Conservation (phyloP, 805 yeast genomes). For the Lachancea waltii region DNA sequence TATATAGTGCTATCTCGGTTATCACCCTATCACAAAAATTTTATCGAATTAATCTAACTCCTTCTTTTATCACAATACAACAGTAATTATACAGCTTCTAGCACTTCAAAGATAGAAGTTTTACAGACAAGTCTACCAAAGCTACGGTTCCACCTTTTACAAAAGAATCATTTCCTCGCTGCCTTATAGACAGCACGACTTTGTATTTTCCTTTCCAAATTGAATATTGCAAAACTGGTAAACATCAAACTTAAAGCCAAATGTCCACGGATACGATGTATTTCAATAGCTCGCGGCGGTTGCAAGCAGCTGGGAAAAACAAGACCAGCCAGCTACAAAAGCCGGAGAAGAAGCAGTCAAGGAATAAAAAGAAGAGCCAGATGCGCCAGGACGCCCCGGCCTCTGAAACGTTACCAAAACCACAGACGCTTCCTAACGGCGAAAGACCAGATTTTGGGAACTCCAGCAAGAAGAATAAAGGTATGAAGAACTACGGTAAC, state of each 20-base stretch:
- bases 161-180: too few relatives aligned
- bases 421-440: conserved; percentile 29
- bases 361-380: conserved; percentile 12
- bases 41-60: too few relatives aligned
- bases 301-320: conserved; percentile 24
- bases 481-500: not conserved
- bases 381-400: conserved; percentile 12
- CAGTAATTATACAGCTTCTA: too few relatives aligned
- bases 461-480: conserved; percentile 8
- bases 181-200: too few relatives aligned
- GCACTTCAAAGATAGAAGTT: too few relatives aligned
- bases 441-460: conserved; percentile 31
- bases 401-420: conserved; percentile 17
- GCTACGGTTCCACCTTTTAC: too few relatives aligned
- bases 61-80: too few relatives aligned
- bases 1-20: too few relatives aligned
- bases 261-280: conserved; percentile 33
- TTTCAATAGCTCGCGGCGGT: conserved; percentile 28
- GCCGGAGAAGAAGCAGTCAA: conserved; percentile 12
- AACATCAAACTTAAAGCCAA: not conserved
- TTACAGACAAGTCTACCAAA: too few relatives aligned
- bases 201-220: conserved; percentile 5
- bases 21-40: too few relatives aligned
- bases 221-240: conserved; percentile 6
- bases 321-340: conserved; percentile 14